Evolutionary conservation across 140 eudicot species (phyloP).

Genomic region (Anethum foeniculum): DNA sequence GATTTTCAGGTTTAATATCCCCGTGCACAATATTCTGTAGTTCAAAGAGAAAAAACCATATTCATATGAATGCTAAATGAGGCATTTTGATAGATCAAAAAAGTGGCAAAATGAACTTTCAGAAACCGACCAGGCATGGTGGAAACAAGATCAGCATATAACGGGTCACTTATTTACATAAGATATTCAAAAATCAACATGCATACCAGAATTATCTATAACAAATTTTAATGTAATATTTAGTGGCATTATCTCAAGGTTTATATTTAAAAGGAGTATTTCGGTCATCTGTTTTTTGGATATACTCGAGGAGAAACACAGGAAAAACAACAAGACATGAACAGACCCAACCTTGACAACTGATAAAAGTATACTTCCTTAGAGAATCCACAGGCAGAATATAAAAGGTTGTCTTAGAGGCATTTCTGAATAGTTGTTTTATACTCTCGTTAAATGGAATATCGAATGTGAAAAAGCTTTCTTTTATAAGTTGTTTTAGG

Average conservation of each 20-base stretch:
- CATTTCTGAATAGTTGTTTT: neutral
- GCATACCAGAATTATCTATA: neutral
- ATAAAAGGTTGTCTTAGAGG: neutral
- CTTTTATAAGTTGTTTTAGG: too few species aligned
- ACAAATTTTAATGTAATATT: neutral
- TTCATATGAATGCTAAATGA: neutral
- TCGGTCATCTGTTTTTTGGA: neutral
- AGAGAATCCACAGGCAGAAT: neutral
- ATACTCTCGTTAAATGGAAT: neutral
- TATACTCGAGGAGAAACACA: neutral
- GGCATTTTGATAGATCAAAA: neutral
- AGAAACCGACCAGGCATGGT: neutral
- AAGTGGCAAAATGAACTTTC: neutral
- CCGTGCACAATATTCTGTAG: slow-evolving; percentile 89
- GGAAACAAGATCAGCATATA: neutral
- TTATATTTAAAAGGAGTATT: neutral
- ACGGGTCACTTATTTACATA: neutral
- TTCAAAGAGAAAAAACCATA: slow-evolving; percentile 1
- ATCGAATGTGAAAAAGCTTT: neutral
- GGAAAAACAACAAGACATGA: neutral
- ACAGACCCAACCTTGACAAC: neutral
- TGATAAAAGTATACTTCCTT: neutral
- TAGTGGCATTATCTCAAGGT: neutral
- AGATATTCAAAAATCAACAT: neutral
- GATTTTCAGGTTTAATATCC: slow-evolving; percentile 94